Percentiles rank a stretch among this genome's conserved stretches.
Evolutionary conservation across 2,329 filamentous ascomycete genomes (phyloP).

Genomic region (Fusarium paranaense): DNA sequence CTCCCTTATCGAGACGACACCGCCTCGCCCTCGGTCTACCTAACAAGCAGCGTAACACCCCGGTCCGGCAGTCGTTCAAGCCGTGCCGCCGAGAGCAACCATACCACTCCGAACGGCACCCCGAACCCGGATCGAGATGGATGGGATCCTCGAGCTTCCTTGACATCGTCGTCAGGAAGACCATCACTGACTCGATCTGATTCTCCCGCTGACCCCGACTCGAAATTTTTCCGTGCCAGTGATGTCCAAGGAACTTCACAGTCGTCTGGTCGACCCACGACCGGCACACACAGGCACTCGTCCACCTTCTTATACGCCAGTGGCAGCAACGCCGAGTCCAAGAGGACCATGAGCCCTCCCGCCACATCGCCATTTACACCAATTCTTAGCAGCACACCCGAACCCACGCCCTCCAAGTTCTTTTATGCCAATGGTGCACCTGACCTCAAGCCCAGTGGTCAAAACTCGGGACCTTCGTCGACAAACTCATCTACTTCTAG

Average conservation of each 20-base stretch:
- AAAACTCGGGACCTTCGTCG: slow-evolving; percentile 57
- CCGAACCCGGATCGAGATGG: slow-evolving; percentile 61
- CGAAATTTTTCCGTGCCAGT: slow-evolving; percentile 92
- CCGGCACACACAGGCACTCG: slow-evolving; percentile 57
- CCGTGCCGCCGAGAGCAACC: slow-evolving; percentile 73
- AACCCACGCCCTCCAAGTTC: slow-evolving; percentile 70
- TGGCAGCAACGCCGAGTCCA: slow-evolving; percentile 56
- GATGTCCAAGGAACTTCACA: slow-evolving; percentile 69
- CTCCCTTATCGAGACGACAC: slow-evolving; percentile 32
- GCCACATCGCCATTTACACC: slow-evolving; percentile 49
- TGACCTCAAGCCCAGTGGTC: slow-evolving; percentile 55
- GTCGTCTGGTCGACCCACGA: slow-evolving; percentile 49
- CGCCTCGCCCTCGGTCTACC: slow-evolving; percentile 49
- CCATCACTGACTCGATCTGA: slow-evolving; percentile 40
- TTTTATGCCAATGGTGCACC: slow-evolving; percentile 78
- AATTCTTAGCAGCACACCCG: slow-evolving; percentile 50
- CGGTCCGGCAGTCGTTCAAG: slow-evolving; percentile 80
- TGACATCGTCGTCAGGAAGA: slow-evolving; percentile 42
- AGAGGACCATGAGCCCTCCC: slow-evolving; percentile 49
- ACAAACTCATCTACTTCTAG: slow-evolving; percentile 59
- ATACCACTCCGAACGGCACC: slow-evolving; percentile 73
- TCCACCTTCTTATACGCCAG: slow-evolving; percentile 70
- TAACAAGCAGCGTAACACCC: slow-evolving; percentile 80
- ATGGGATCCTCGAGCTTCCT: slow-evolving; percentile 57
- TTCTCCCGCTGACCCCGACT: slow-evolving; percentile 45